Conservation (phyloP, 495 filamentous ascomycete genomes). For the Echria macrotheca region DNA sequence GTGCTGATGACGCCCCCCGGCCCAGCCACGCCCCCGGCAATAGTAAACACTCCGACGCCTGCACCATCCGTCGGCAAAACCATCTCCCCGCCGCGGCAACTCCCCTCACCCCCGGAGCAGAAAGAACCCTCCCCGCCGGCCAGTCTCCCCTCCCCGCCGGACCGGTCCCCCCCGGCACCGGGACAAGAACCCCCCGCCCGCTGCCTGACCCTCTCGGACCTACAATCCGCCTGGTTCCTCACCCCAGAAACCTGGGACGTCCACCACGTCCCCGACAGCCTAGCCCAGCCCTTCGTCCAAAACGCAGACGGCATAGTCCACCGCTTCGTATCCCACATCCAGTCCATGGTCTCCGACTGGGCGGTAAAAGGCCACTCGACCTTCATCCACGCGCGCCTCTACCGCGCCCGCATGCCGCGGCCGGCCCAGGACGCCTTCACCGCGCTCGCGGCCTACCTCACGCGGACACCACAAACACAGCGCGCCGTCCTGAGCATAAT, state of each 20-base stretch:
- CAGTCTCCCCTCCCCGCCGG: no score
- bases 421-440: conserved; percentile 29
- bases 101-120: no score
- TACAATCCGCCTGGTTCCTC: conserved; percentile 11
- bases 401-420: conserved; percentile 20
- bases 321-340: conserved; percentile 1
- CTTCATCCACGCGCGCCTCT: conserved; percentile 38
- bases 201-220: background rate
- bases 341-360: conserved; percentile 21
- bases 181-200: no score
- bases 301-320: background rate
- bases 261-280: background rate
- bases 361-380: conserved; percentile 13
- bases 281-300: background rate
- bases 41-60: background rate
- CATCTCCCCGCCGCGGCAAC: no score
- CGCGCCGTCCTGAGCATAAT: conserved; percentile 16
- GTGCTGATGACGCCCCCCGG: background rate
- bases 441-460: conserved; percentile 11
- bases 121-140: no score
- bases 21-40: background rate
- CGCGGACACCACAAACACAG: conserved; percentile 10
- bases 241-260: conserved; percentile 9
- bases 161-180: background rate
- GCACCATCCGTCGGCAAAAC: background rate